phyloP scores from a whole-genome alignment of 495 filamentous ascomycete genomes.

The Penicillium crystallinum region DNA sequence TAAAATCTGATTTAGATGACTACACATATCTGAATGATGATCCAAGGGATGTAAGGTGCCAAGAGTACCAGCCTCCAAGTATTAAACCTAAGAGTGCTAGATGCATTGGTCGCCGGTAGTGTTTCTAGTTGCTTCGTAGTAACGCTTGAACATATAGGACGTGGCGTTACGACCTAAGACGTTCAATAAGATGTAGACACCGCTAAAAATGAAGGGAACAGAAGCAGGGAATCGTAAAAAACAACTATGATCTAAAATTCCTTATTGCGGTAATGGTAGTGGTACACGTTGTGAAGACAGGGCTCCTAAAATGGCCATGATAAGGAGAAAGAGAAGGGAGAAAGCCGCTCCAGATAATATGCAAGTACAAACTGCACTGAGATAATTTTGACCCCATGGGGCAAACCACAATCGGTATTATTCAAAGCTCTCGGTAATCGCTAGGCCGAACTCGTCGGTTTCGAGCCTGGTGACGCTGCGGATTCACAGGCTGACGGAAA shows the following conservation, averaged over 20 bases:
- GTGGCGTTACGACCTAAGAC: too few relatives aligned
- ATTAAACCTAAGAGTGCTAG: too few relatives aligned
- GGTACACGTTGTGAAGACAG: neutral
- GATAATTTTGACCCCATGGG: neutral
- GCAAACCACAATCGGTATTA: neutral
- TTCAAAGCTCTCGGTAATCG: conserved; percentile 81
- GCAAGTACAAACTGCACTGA: conserved; percentile 1
- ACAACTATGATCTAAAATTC: neutral
- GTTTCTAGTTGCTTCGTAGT: too few relatives aligned
- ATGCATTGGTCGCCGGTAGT: too few relatives aligned
- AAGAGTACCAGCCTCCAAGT: too few relatives aligned
- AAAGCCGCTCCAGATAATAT: conserved; percentile 11
- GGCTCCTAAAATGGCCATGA: conserved; percentile 1
- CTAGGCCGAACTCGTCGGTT: conserved; percentile 74
- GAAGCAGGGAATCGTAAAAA: too few relatives aligned
- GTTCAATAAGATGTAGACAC: too few relatives aligned
- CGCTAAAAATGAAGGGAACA: too few relatives aligned
- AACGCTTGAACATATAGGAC: too few relatives aligned
- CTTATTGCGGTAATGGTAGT: neutral
- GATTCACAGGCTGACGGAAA: conserved; percentile 93
- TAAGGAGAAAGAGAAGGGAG: conserved; percentile 1
- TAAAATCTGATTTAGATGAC: too few relatives aligned
- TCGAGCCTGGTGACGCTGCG: conserved; percentile 78
- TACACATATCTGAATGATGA: too few relatives aligned
- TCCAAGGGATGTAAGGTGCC: too few relatives aligned